Percentiles rank a stretch among this genome's conserved stretches.
phyloP scores from a whole-genome alignment of 2,329 filamentous ascomycete genomes.

The Bipolaris cookei region DNA sequence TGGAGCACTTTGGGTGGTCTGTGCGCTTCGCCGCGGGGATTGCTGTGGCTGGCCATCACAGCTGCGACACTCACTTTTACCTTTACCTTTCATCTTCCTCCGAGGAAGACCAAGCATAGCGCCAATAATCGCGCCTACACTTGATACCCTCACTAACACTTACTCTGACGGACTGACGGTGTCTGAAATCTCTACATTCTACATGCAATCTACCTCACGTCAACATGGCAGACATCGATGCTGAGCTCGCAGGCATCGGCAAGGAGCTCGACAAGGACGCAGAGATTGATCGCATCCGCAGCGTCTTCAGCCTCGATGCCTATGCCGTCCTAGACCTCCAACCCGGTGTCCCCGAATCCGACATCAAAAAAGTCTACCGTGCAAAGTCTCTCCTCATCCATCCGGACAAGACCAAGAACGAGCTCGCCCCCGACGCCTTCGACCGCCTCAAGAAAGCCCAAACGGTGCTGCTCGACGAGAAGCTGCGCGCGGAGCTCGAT shows the following conservation, averaged over 20 bases:
- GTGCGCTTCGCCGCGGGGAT: constrained; percentile 36
- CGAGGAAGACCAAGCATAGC: not conserved
- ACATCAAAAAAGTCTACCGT: constrained; percentile 94
- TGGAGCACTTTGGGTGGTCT: constrained; percentile 24
- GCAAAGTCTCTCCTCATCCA: constrained; percentile 99
- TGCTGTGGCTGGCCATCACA: constrained; percentile 5
- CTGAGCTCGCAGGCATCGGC: constrained; percentile 80
- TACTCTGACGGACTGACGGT: not conserved
- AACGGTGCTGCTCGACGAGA: constrained; percentile 89
- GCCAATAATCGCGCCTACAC: not conserved
- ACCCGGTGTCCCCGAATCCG: constrained; percentile 90
- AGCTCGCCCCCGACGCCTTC: constrained; percentile 90
- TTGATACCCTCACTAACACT: not conserved
- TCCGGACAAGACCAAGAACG: constrained; percentile 95
- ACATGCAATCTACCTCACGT: not conserved
- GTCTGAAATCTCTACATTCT: not conserved
- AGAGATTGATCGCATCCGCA: constrained; percentile 92
- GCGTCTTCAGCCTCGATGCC: constrained; percentile 81
- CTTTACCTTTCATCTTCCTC: constrained; percentile 2
- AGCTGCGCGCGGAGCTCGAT: constrained; percentile 83
- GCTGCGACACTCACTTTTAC: not conserved
- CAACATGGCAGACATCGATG: constrained; percentile 62
- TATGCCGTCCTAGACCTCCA: constrained; percentile 96
- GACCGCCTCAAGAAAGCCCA: constrained; percentile 96
- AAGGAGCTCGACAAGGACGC: constrained; percentile 97